Conservation (phyloP, 2,329 filamentous ascomycete genomes). For the Botrytis elliptica region DNA sequence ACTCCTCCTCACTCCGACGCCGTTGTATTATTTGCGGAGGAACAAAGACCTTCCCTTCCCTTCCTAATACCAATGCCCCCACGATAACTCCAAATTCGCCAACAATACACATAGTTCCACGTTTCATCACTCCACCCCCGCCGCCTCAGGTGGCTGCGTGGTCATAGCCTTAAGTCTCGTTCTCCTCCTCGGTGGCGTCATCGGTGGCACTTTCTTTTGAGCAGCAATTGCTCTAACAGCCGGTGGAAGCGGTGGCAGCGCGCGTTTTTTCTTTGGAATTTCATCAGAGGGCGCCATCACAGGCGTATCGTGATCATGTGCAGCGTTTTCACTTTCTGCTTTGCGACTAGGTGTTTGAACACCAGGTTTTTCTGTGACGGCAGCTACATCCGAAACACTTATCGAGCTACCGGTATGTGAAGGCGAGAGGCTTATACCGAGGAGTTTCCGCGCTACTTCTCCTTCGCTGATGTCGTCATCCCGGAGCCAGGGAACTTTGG, state of each 20-base stretch:
- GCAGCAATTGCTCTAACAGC: slow-evolving; percentile 28
- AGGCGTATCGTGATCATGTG: slow-evolving; percentile 31
- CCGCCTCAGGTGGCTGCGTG: slow-evolving; percentile 18
- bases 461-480: slow-evolving; percentile 44
- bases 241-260: slow-evolving; percentile 35
- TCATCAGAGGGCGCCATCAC: slow-evolving; percentile 20
- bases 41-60: background rate
- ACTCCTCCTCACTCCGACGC: slow-evolving; percentile 17
- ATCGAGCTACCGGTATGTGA: slow-evolving; percentile 67
- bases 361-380: slow-evolving; percentile 77
- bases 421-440: slow-evolving; percentile 70
- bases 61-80: slow-evolving; percentile 2
- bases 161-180: slow-evolving; percentile 35
- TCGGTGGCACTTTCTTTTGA: slow-evolving; percentile 38
- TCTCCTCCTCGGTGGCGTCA: slow-evolving; percentile 38
- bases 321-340: slow-evolving; percentile 37
- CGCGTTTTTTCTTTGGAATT: slow-evolving; percentile 28
- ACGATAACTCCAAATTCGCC: slow-evolving; percentile 5
- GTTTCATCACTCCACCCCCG: slow-evolving; percentile 10
- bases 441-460: slow-evolving; percentile 55
- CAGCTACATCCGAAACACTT: slow-evolving; percentile 75
- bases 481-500: slow-evolving; percentile 67
- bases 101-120: background rate
- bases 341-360: slow-evolving; percentile 75
- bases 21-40: slow-evolving; percentile 3